Conservation (phyloP, 164 flowering plant species). For the Nymphaea colorata region DNA sequence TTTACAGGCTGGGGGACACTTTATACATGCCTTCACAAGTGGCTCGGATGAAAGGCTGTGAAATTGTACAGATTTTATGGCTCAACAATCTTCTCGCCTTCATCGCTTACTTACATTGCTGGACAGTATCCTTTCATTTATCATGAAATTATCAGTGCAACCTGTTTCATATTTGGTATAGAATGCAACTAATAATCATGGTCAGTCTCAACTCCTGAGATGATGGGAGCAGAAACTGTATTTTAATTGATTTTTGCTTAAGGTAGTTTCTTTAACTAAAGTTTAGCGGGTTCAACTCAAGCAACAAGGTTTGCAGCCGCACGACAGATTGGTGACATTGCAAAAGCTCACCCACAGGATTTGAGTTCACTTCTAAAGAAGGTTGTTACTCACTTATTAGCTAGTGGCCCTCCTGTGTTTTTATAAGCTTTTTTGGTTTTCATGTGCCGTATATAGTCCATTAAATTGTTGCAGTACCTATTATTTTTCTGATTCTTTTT, state of each 20-base stretch:
- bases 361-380: constrained; percentile 60
- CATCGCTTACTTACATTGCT: constrained; percentile 73
- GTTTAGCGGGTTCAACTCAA: constrained; percentile 83
- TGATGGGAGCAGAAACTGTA: background rate
- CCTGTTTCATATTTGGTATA: background rate
- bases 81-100: constrained; percentile 90
- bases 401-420: background rate
- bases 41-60: constrained; percentile 17
- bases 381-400: constrained; percentile 21
- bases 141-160: no score
- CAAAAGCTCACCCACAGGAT: constrained; percentile 85
- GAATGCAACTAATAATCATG: background rate
- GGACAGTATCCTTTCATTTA: constrained; percentile 67
- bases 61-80: constrained; percentile 30
- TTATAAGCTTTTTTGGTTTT: background rate
- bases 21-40: constrained; percentile 4
- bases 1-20: background rate
- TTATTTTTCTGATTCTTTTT: no score
- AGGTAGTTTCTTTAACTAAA: constrained; percentile 20
- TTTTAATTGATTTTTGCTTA: background rate
- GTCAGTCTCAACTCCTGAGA: background rate
- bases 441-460: background rate
- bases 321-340: constrained; percentile 93
- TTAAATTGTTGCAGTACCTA: background rate
- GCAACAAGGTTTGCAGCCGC: constrained; percentile 91